phyloP scores from a whole-genome alignment of 78 protist genomes.

The Paratrimastix pyriformis region DNA sequence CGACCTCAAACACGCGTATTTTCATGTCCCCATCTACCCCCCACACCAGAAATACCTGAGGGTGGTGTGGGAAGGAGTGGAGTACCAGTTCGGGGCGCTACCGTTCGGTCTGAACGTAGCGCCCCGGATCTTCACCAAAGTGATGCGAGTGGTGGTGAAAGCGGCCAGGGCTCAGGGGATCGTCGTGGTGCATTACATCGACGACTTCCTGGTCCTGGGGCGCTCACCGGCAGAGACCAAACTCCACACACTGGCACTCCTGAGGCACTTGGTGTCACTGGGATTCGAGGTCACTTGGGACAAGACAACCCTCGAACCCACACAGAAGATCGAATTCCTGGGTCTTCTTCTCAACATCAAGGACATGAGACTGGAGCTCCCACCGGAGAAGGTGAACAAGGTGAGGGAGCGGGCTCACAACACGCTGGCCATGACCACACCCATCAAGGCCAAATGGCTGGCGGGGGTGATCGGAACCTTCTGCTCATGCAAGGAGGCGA shows the following conservation, averaged over 20 bases:
- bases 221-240: not conserved
- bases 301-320: not conserved
- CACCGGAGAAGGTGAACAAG: too few species aligned
- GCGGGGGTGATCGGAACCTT: too few species aligned
- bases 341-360: not conserved
- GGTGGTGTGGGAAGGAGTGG: not conserved
- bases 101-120: constrained; percentile 1
- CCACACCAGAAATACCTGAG: not conserved
- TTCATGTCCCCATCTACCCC: too few species aligned
- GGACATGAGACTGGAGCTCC: not conserved
- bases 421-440: too few species aligned
- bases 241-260: not conserved
- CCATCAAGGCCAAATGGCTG: too few species aligned
- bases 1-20: too few species aligned
- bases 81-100: not conserved
- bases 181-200: not conserved
- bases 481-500: too few species aligned
- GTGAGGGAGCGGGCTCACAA: too few species aligned
- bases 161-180: not conserved
- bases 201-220: not conserved
- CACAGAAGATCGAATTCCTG: not conserved
- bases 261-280: not conserved
- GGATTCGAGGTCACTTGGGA: not conserved
- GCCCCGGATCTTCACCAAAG: not conserved
- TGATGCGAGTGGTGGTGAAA: not conserved